Evolutionary conservation across 1,284 basidiomycete species (phyloP).

Genomic region (Cutaneotrichosporon cavernicola): DNA sequence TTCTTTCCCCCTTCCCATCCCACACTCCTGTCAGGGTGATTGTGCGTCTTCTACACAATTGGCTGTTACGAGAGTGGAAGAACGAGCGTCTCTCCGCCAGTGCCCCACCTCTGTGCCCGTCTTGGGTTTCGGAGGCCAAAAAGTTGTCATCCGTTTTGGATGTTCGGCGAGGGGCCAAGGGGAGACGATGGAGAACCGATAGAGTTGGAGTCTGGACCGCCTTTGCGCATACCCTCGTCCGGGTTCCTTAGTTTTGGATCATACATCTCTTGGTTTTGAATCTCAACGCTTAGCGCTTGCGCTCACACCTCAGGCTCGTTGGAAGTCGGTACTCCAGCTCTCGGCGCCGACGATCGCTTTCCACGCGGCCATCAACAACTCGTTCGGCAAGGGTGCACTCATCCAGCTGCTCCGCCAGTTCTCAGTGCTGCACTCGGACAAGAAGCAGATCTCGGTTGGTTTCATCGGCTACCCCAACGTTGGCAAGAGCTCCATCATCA

Average conservation of each 20-base stretch:
- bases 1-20: slow-evolving; percentile 28
- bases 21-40: slow-evolving; percentile 59
- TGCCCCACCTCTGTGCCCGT: slow-evolving; percentile 53
- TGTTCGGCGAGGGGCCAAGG: slow-evolving; percentile 48
- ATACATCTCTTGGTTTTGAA: slow-evolving; percentile 26
- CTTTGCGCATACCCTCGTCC: slow-evolving; percentile 30
- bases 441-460: slow-evolving; percentile 98
- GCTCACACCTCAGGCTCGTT: slow-evolving; percentile 69
- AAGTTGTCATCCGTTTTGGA: slow-evolving; percentile 48
- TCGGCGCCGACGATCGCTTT: slow-evolving; percentile 95
- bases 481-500: slow-evolving; percentile 96
- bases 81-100: slow-evolving; percentile 55
- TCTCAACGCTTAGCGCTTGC: slow-evolving; percentile 11
- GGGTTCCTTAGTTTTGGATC: slow-evolving; percentile 56
- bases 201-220: slow-evolving; percentile 54
- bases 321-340: slow-evolving; percentile 92
- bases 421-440: slow-evolving; percentile 94
- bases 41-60: slow-evolving; percentile 42
- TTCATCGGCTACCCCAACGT: slow-evolving; percentile 99
- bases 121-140: slow-evolving; percentile 40
- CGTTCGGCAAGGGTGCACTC: slow-evolving; percentile 96
- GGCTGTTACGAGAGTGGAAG: slow-evolving; percentile 65
- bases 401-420: slow-evolving; percentile 97
- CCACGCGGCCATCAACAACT: slow-evolving; percentile 98
- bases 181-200: slow-evolving; percentile 46